Base-by-base conservation (phyloP, 1,284 basidiomycete genomes). In the Entoloma clypeatum region DNA sequence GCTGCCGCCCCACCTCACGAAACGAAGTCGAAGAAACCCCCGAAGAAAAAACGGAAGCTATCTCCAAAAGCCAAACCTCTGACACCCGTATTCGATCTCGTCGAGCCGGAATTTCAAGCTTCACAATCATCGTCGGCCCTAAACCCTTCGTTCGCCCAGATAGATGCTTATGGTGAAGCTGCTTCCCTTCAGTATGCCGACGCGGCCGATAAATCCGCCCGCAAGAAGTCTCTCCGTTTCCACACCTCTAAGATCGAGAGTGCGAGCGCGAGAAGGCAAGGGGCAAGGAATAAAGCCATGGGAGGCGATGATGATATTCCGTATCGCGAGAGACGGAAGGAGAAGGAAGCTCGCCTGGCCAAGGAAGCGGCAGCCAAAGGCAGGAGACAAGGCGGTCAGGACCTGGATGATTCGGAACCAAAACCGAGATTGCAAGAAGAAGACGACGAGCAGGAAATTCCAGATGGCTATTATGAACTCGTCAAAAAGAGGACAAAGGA, bases 231-330 rank as follows among this genome's bases (percentile, higher is more conserved):
- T 7, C 73, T 97, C 16, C 82, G 86, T 22, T 97, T 97, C 80
- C 81, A 95, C 56, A 86, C 86, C 0, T 79, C 88, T 33, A 81
- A 81, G 56, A 86, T 90, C 47, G 89, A 91, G 61, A 82, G 79
- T 51, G 69, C 83, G 9, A 74, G 77, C 44, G 79, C 83, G 8
- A 71, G 85, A 36, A 71, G 87, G 36, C 79, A 81, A 41, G 81
- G 81, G 28, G 88, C 88, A 8, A 73, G 77, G 59, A 67, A 65
- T 59, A 71, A 75, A 53, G 68, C 80, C 11, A 54, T 75, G 25
- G 83, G 86, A 33, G 89, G 89, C 17, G 93, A 97, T 60, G 92
- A 95, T 55, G 94, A 97, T 59, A 71, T 92, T 41, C 90, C 90
- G 16, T 88, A 91, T 55, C 73, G 74, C 28, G 83, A 86, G 51